These are phyloP conservation scores for Leavenworthia alabamica DNA, from an alignment of 345 rosid genomes.

Conservation along the genomic window DNA sequence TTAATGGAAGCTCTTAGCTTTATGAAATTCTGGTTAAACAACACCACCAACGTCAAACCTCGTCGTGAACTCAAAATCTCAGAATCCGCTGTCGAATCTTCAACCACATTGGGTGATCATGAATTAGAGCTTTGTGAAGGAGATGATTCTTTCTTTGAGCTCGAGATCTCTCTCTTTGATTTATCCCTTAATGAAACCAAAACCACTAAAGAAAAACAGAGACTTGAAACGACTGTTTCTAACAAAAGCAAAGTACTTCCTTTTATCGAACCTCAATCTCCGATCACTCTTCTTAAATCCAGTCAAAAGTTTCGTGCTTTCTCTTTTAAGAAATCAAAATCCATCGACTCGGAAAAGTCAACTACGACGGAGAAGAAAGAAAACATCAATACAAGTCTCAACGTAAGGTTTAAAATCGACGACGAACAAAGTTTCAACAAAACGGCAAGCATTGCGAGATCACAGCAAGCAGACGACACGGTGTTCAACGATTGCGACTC, in stretches of 20 bases:
- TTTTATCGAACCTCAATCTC: conserved; percentile 55
- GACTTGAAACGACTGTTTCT: conserved; percentile 30
- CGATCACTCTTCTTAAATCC: conserved; percentile 53
- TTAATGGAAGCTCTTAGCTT: conserved; percentile 67
- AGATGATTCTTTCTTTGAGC: conserved; percentile 85
- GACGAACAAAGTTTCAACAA: conserved; percentile 16
- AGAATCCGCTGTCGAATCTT: conserved; percentile 12
- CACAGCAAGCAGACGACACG: conserved; percentile 6
- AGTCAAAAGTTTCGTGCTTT: conserved; percentile 54
- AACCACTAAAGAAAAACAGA: conserved; percentile 11
- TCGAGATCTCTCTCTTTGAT: conserved; percentile 61
- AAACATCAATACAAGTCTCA: conserved; percentile 30
- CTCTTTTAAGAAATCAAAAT: conserved; percentile 48
- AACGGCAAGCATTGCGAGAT: conserved; percentile 14
- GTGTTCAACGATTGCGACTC: neutral
- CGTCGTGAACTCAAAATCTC: conserved; percentile 29
- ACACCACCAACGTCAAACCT: conserved; percentile 21
- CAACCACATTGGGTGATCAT: conserved; percentile 19
- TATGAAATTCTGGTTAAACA: conserved; percentile 51
- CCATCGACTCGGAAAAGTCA: conserved; percentile 31
- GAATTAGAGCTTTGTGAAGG: conserved; percentile 48
- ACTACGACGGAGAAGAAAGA: conserved; percentile 16
- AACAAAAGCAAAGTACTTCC: conserved; percentile 66
- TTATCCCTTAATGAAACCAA: conserved; percentile 20
- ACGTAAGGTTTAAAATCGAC: conserved; percentile 41